Conservation (phyloP, 2,329 filamentous ascomycete genomes). For the Escovopsis sp. region DNA sequence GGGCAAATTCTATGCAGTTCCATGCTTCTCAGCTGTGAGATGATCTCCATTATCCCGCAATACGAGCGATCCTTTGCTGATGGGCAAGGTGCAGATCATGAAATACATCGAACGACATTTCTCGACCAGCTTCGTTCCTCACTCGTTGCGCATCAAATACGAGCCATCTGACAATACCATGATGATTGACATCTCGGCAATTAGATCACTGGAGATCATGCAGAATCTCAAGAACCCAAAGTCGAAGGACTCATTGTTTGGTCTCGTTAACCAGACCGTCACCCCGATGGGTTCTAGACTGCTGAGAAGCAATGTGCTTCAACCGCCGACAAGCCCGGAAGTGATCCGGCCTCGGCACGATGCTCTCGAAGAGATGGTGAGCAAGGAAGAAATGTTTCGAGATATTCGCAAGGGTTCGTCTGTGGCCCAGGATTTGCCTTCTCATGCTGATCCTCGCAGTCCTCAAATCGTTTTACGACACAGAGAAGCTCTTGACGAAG, state of each 20-base stretch:
- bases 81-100: slow-evolving; percentile 42
- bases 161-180: slow-evolving; percentile 82
- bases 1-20: slow-evolving; percentile 77
- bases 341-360: slow-evolving; percentile 63
- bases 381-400: slow-evolving; percentile 74
- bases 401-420: slow-evolving; percentile 51
- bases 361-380: slow-evolving; percentile 67
- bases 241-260: slow-evolving; percentile 72
- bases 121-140: slow-evolving; percentile 52
- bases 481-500: slow-evolving; percentile 65
- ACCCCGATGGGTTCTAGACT: slow-evolving; percentile 83
- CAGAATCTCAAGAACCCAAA: slow-evolving; percentile 69
- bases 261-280: slow-evolving; percentile 66
- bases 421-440: no score
- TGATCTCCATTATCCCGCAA: not conserved
- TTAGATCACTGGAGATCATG: slow-evolving; percentile 75
- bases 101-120: slow-evolving; percentile 65
- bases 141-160: slow-evolving; percentile 75
- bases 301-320: slow-evolving; percentile 72
- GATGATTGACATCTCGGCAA: slow-evolving; percentile 87
- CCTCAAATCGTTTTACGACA: slow-evolving; percentile 60
- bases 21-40: slow-evolving; percentile 71
- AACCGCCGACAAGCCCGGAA: slow-evolving; percentile 60
- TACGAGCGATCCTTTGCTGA: slow-evolving; percentile 1
- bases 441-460: slow-evolving; percentile 26